phyloP scores from a whole-genome alignment of 164 flowering plant genomes.

The Magnolia sinica region DNA sequence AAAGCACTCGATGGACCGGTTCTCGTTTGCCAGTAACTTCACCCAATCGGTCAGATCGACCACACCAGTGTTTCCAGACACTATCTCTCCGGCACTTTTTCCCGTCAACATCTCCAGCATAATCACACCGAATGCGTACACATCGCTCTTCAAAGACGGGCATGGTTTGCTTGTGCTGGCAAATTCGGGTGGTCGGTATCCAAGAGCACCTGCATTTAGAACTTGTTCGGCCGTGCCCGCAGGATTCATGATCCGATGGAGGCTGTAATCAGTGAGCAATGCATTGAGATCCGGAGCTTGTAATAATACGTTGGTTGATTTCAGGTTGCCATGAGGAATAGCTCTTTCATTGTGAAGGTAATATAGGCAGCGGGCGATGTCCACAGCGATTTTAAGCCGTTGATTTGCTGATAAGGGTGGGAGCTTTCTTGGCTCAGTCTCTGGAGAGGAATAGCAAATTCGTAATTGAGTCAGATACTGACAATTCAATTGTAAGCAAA shows the following conservation, averaged over 20 bases:
- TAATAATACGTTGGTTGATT: constrained; percentile 62
- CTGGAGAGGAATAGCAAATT: constrained; percentile 23
- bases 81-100: constrained; percentile 54
- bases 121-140: constrained; percentile 75
- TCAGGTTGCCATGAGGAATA: constrained; percentile 79
- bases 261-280: constrained; percentile 64
- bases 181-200: constrained; percentile 76
- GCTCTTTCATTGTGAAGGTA: constrained; percentile 67
- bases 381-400: constrained; percentile 48
- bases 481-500: background rate
- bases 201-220: constrained; percentile 68
- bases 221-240: constrained; percentile 74
- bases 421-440: constrained; percentile 31
- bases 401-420: constrained; percentile 40
- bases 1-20: constrained; percentile 47
- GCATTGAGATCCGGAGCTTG: constrained; percentile 36
- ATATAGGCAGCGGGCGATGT: constrained; percentile 54
- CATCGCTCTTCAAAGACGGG: constrained; percentile 72
- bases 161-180: constrained; percentile 62
- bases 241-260: constrained; percentile 64
- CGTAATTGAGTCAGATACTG: background rate
- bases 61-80: constrained; percentile 37
- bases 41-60: constrained; percentile 80
- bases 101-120: constrained; percentile 69
- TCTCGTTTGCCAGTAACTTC: constrained; percentile 36